These are phyloP conservation scores for Exophiala sp. DNA, from an alignment of 2,329 filamentous ascomycete species.

Conservation along the genomic window DNA sequence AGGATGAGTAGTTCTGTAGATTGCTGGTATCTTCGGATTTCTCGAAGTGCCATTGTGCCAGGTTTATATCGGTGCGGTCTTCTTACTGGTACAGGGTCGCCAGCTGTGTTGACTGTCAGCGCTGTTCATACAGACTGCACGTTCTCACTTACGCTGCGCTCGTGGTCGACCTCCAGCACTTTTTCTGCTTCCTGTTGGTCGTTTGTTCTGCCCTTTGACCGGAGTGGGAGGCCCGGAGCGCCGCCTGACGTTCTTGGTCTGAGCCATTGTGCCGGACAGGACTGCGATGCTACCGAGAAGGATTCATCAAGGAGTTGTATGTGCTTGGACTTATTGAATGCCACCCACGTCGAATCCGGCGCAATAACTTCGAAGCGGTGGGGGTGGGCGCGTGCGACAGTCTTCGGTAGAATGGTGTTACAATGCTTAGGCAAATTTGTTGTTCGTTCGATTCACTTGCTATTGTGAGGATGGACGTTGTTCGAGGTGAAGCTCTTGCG, in stretches of 20 bases:
- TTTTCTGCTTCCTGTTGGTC: slow-evolving; percentile 19
- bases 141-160: slow-evolving; percentile 30
- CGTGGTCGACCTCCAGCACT: slow-evolving; percentile 24
- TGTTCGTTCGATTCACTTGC: too few species aligned
- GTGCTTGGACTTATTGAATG: too few species aligned
- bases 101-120: slow-evolving; percentile 49
- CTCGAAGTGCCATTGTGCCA: slow-evolving; percentile 81
- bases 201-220: slow-evolving; percentile 14
- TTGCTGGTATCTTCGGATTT: slow-evolving; percentile 88
- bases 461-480: too few species aligned
- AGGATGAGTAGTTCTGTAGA: slow-evolving; percentile 80
- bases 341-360: too few species aligned
- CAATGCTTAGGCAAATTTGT: too few species aligned
- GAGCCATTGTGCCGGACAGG: slow-evolving; percentile 15
- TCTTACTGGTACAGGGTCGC: slow-evolving; percentile 66
- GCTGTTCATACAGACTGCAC: slow-evolving; percentile 8
- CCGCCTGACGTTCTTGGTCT: slow-evolving; percentile 20
- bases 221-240: slow-evolving; percentile 19
- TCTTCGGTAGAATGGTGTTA: too few species aligned
- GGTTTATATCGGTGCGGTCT: slow-evolving; percentile 64
- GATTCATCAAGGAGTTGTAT: background rate
- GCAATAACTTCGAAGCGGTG: background rate
- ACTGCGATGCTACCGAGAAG: background rate
- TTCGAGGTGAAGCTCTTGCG: too few species aligned
- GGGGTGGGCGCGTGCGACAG: background rate